These are phyloP conservation scores for Neurospora sp. DNA, from an alignment of 495 filamentous ascomycete genomes.

Conservation along the genomic window DNA sequence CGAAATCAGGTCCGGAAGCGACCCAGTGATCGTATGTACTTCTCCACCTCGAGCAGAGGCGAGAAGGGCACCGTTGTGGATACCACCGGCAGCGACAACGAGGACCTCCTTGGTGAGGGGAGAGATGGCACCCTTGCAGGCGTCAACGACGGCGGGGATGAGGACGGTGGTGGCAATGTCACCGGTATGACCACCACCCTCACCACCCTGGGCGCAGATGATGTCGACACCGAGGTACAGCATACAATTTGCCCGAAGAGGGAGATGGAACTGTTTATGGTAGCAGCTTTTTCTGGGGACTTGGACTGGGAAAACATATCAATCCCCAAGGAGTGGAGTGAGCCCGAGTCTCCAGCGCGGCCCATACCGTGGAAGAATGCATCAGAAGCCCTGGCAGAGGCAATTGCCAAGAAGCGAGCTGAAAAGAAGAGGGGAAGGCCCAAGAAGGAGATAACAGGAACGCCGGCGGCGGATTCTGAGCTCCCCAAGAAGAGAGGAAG, in stretches of 20 bases:
- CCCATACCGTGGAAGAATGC: not conserved
- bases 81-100: conserved; percentile 87
- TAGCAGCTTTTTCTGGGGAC: not conserved
- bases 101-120: conserved; percentile 85
- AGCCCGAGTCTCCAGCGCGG: too few species aligned
- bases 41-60: conserved; percentile 28
- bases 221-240: conserved; percentile 70
- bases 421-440: not conserved
- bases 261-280: not conserved
- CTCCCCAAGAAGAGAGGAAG: not conserved
- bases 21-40: not conserved
- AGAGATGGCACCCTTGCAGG: conserved; percentile 71
- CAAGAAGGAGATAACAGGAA: not conserved
- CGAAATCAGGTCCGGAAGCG: not conserved
- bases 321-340: too few species aligned
- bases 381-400: not conserved
- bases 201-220: conserved; percentile 76
- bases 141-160: conserved; percentile 74
- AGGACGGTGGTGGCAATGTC: conserved; percentile 63
- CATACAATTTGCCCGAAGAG: not conserved
- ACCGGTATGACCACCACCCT: conserved; percentile 76
- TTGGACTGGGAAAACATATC: not conserved
- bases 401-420: not conserved
- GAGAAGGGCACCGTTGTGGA: conserved; percentile 85
- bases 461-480: not conserved